Percentiles rank a stretch among this genome's conserved stretches.
These are phyloP conservation scores for Pestalotiopsis sp. DNA, from an alignment of 2,329 filamentous ascomycete genomes.

Conservation along the genomic window DNA sequence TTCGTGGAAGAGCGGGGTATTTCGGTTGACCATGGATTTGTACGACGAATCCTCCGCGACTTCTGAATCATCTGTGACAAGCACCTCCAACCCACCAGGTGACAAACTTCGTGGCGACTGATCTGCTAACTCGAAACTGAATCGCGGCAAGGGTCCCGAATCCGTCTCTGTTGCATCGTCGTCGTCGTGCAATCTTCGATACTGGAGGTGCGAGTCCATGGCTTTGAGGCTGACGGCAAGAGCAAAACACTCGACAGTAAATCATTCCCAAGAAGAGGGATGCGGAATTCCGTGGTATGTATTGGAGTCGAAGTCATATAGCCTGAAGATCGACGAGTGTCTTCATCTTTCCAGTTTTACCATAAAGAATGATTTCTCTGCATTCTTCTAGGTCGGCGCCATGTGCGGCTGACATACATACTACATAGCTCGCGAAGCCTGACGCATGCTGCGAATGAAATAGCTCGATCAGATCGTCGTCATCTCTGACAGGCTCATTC, in stretches of 20 bases:
- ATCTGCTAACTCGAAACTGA: not conserved
- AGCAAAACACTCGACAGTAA: not conserved
- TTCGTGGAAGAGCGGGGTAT: not conserved
- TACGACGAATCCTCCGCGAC: not conserved
- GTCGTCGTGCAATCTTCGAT: not conserved
- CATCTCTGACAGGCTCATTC: not conserved
- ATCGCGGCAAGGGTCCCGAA: not conserved
- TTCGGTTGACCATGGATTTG: not conserved
- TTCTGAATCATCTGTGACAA: not conserved
- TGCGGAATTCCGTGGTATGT: not conserved
- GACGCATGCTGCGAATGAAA: not conserved
- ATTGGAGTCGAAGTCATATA: no score
- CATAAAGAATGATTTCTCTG: not conserved
- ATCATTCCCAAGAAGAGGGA: not conserved
- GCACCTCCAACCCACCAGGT: not conserved
- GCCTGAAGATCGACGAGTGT: no score
- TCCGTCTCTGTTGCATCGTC: not conserved
- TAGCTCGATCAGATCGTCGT: not conserved
- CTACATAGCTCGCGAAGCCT: not conserved
- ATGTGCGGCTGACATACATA: not conserved
- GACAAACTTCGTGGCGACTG: not conserved
- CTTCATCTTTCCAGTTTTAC: not conserved
- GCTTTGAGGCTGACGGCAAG: not conserved
- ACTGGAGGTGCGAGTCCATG: not conserved
- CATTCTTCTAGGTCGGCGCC: not conserved